Evolutionary conservation across 208 protist species (phyloP), one percentile per base, ranked within the genome.

Genomic region (Leptomonas pyrrhocoris): DNA sequence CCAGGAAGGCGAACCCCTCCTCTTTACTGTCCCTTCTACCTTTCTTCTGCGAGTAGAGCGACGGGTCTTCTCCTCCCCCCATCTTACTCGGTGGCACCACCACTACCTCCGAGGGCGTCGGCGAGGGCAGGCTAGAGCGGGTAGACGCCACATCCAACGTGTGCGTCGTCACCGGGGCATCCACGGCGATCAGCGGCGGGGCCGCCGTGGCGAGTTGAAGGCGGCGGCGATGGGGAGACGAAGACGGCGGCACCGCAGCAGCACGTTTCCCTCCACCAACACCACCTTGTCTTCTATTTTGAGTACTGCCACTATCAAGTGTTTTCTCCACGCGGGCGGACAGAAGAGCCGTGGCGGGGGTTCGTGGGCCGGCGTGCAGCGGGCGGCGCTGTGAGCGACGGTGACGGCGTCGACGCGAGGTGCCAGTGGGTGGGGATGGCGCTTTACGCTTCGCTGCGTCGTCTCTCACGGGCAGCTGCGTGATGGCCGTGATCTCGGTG

Each of bases 121-220:
- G 53, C n/a, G 31, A 54, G 9, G 11, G 36, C 36, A 59, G 2
- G 16, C 55, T 70, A 25, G 61, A 70, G 12, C 28, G 62, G 12
- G 70, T 68, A 5, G 70, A 70, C 8, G 70, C 27, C 21, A 70
- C 56, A 18, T 65, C 70, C 55, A 70, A 31, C 27, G 55, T 65
- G 19, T 43, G 45, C 38, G 28, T 65, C 21, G 55, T 27, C 11
- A 58, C 9, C 18, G 43, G 61, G 12, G 45, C 55, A 61, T 76
- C 62, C 4, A 69, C 56, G 12, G 36, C 45, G 28, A 70, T 34
- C 19, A 51, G 55, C 23, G 61, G 50, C 21, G 62, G 43, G 23
- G 43, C 42, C 23, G 43, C 46, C 2, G 62, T 28, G 15, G 36
- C 15, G 13, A 57, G 46, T 34, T 43, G 23, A 54, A 76, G 36